Percentiles rank a stretch among this genome's conserved stretches.
phyloP scores from a whole-genome alignment of 495 filamentous ascomycete species.

The Aspergillus sclerotioniger region DNA sequence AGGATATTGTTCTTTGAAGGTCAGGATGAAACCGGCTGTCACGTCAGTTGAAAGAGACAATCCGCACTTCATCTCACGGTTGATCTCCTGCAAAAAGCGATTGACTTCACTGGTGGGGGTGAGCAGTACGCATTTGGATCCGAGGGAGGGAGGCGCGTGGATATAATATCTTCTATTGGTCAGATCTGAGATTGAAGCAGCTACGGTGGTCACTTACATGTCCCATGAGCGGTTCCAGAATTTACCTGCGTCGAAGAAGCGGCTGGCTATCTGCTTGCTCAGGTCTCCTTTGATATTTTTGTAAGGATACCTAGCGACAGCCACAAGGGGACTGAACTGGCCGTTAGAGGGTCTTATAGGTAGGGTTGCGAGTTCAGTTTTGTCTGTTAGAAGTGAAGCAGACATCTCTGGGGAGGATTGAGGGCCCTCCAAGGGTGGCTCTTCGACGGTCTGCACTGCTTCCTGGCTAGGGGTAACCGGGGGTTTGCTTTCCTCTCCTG shows the following conservation, averaged over 20 bases:
- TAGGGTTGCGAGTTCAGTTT: neutral
- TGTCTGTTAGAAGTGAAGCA: neutral
- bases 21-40: slow-evolving; percentile 50
- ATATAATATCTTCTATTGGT: slow-evolving; percentile 61
- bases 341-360: slow-evolving; percentile 14
- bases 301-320: slow-evolving; percentile 60
- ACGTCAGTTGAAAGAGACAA: slow-evolving; percentile 51
- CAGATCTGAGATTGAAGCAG: neutral
- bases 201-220: slow-evolving; percentile 54
- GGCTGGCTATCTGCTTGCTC: slow-evolving; percentile 46
- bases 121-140: slow-evolving; percentile 55
- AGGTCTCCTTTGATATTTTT: slow-evolving; percentile 51
- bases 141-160: slow-evolving; percentile 43
- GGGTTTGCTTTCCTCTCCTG: too few relatives aligned
- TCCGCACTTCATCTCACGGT: slow-evolving; percentile 41
- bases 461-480: too few relatives aligned
- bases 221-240: slow-evolving; percentile 67
- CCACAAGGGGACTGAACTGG: slow-evolving; percentile 58
- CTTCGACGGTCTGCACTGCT: too few relatives aligned
- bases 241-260: slow-evolving; percentile 56
- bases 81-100: slow-evolving; percentile 58
- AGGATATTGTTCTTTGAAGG: slow-evolving; percentile 57
- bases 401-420: too few relatives aligned
- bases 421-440: too few relatives aligned
- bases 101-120: slow-evolving; percentile 62